Evolutionary conservation across 2,329 filamentous ascomycete genomes (phyloP), one percentile per base, ranked within the genome.

Genomic region (Chrysosporium queenslandicum): DNA sequence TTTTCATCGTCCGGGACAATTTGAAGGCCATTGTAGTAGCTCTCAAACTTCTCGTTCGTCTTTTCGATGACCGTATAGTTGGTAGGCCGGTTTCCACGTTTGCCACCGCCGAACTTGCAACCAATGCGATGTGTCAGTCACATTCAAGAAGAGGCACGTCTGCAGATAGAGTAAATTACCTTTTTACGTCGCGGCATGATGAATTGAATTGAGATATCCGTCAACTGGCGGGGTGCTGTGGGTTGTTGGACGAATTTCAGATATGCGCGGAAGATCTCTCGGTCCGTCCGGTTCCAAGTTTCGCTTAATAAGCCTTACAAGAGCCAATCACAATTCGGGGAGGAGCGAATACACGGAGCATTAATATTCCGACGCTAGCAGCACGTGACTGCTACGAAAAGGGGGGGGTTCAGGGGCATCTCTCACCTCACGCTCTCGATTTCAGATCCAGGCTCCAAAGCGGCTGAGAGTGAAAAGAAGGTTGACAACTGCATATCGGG

Each of bases 41-140:
- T 75, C 72, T 97, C 85, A 58, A 94, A 85, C 62, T 84, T 83
- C 65, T 86, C 84, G 70, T 98, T 95, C 61, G 82, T 74, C 74
- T 90, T 92, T 61, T 76, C 71, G 51, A 94, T 76, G 16, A 77
- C 72, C 65, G 80, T 83, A 57, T 72, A 71, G 56, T 64, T 63
- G 46, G 66, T 63, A 55, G 42, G 42, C 11, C 64, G 63, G 56
- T 66, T 63, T 50, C 60, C 68, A 50, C 73, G 71, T 56, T 47
- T 46, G 16, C 52, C 52, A 16, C 40, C 40, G 39, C 52, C 45
- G 18, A 41, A 34, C 45, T 47, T 53, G 42, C 50, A 50, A 41
- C 21, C 37, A 49, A 41, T 49, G 46, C 23, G 34, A 49, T 21
- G 16, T 16, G 34, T 49, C 18, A 49, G 36, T 23, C 41, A 37